These are phyloP conservation scores for Aphanomyces invadans DNA, from an alignment of 352 stramenopile genomes.

Conservation along the genomic window DNA sequence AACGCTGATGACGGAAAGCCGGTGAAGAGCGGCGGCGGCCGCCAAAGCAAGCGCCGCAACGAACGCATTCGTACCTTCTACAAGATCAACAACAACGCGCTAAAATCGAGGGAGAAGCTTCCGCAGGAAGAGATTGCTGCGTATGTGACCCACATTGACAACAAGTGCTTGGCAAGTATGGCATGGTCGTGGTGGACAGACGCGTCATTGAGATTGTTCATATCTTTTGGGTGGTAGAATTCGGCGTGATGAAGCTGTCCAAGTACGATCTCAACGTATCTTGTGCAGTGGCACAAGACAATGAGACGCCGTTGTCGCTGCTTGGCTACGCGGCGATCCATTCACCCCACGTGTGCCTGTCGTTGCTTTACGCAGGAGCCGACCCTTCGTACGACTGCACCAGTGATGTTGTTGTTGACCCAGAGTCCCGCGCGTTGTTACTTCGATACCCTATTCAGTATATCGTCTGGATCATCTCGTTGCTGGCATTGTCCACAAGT, in stretches of 20 bases:
- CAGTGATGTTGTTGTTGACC: background rate
- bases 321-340: slow-evolving; percentile 16
- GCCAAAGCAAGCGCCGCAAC: slow-evolving; percentile 19
- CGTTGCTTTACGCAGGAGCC: slow-evolving; percentile 19
- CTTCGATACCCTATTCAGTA: slow-evolving; percentile 16
- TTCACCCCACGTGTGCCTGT: slow-evolving; percentile 10
- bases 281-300: background rate
- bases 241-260: slow-evolving; percentile 24
- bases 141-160: slow-evolving; percentile 13
- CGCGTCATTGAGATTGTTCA: too few relatives aligned
- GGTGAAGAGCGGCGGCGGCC: background rate
- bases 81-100: slow-evolving; percentile 21
- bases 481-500: background rate
- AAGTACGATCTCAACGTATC: slow-evolving; percentile 24
- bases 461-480: slow-evolving; percentile 17
- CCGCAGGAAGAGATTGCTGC: slow-evolving; percentile 5
- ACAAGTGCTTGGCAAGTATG: slow-evolving; percentile 18
- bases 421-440: background rate
- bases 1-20: background rate
- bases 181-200: too few relatives aligned
- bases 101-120: background rate
- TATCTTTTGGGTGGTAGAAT: slow-evolving; percentile 12
- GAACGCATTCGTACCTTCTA: slow-evolving; percentile 23
- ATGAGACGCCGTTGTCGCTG: background rate
- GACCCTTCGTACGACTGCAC: slow-evolving; percentile 17